These are phyloP conservation scores for Rosellinia necatrix DNA, from an alignment of 2,329 filamentous ascomycete species.

Conservation along the genomic window DNA sequence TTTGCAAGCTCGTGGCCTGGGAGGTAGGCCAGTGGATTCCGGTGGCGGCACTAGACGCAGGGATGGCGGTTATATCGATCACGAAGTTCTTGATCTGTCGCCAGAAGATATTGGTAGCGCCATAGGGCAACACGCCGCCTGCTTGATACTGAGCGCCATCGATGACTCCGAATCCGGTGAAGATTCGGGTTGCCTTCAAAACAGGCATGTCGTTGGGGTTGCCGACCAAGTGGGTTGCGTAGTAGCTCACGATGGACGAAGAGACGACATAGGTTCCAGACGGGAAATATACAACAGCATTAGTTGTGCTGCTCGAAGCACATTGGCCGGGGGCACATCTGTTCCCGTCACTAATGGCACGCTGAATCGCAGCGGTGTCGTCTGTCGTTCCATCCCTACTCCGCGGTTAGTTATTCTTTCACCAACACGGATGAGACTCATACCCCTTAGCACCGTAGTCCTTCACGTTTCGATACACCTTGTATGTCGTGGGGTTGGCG, in stretches of 20 bases:
- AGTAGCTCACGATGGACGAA: conserved; percentile 71
- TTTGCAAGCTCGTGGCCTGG: conserved; percentile 65
- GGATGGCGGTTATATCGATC: conserved; percentile 58
- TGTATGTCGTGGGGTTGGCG: conserved; percentile 37
- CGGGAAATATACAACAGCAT: conserved; percentile 32
- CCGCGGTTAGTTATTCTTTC: conserved; percentile 6
- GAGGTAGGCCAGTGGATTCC: conserved; percentile 72
- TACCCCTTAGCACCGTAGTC: conserved; percentile 44
- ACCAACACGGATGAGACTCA: background rate
- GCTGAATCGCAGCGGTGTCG: conserved; percentile 26
- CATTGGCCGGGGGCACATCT: conserved; percentile 26
- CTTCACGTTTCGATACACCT: conserved; percentile 45
- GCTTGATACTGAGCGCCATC: conserved; percentile 53
- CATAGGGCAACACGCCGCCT: conserved; percentile 49
- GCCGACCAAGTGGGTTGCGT: conserved; percentile 72
- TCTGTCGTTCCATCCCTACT: conserved; percentile 26
- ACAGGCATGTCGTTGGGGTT: conserved; percentile 52
- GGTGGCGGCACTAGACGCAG: conserved; percentile 49
- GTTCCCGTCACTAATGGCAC: conserved; percentile 25
- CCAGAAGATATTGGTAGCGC: conserved; percentile 63
- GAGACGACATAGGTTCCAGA: conserved; percentile 26
- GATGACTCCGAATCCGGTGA: conserved; percentile 52
- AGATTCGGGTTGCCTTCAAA: conserved; percentile 57
- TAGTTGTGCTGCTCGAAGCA: conserved; percentile 25
- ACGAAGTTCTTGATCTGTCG: conserved; percentile 62